Conservation (phyloP, 2,329 filamentous ascomycete genomes). For the Ceratocystis eucalypticola region DNA sequence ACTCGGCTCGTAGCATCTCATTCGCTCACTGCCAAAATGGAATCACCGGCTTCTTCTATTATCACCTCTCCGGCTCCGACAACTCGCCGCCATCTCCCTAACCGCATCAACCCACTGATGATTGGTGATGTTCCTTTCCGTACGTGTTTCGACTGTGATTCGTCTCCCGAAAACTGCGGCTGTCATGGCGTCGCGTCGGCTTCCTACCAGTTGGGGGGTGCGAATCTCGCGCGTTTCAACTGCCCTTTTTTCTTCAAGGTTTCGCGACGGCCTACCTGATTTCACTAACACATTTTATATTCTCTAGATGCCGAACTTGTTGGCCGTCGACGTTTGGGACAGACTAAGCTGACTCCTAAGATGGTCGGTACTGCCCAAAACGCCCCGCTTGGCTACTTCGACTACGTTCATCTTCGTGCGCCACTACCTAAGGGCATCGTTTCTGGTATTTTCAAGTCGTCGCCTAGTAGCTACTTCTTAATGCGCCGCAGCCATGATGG, state of each 20-base stretch:
- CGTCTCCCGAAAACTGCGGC: neutral
- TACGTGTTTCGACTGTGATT: slow-evolving; percentile 14
- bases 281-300: slow-evolving; percentile 8
- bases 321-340: slow-evolving; percentile 72
- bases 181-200: neutral
- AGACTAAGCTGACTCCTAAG: slow-evolving; percentile 80
- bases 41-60: slow-evolving; percentile 13
- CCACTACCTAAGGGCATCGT: slow-evolving; percentile 82
- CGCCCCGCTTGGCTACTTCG: slow-evolving; percentile 67
- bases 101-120: slow-evolving; percentile 48
- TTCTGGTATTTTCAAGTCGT: slow-evolving; percentile 83
- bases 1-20: too few species aligned
- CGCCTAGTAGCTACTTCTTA: slow-evolving; percentile 87
- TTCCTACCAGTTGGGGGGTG: neutral
- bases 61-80: slow-evolving; percentile 22
- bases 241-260: neutral
- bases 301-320: slow-evolving; percentile 57
- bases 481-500: slow-evolving; percentile 84
- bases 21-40: slow-evolving; percentile 5
- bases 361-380: slow-evolving; percentile 63
- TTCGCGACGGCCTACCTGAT: too few species aligned
- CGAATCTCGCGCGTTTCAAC: neutral
- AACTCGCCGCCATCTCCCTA: slow-evolving; percentile 36
- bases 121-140: slow-evolving; percentile 41
- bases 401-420: slow-evolving; percentile 90